Percentiles rank a stretch among this genome's conserved stretches.
These are phyloP conservation scores for Linnemannia schmuckeri DNA, from an alignment of 192 early-diverging fungal genomes.

Conservation along the genomic window DNA sequence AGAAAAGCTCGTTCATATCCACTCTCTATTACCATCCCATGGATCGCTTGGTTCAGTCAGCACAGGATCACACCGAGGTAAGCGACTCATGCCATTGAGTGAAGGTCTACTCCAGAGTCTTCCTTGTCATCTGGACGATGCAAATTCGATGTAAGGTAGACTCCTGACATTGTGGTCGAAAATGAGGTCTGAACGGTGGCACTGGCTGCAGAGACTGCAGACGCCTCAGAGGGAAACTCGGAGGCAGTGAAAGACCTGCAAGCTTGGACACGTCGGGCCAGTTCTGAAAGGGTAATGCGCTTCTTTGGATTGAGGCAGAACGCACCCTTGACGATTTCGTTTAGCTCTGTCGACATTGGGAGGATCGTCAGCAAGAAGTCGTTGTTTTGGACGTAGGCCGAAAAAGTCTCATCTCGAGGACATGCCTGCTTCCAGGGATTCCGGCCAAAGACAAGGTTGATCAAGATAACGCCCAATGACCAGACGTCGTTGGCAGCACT, in stretches of 20 bases:
- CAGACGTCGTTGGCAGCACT: conserved; percentile 84
- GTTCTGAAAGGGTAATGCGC: conserved; percentile 59
- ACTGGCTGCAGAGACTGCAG: neutral
- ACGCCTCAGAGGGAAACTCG: conserved; percentile 12
- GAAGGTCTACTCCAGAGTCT: conserved; percentile 48
- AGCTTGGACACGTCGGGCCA: conserved; percentile 54
- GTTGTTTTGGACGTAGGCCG: conserved; percentile 62
- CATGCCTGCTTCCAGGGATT: conserved; percentile 83
- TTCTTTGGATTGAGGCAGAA: conserved; percentile 62
- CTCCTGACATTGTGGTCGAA: neutral
- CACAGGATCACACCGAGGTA: neutral
- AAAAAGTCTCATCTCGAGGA: conserved; percentile 70
- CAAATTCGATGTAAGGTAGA: neutral
- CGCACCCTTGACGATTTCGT: conserved; percentile 63
- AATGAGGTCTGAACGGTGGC: conserved; percentile 2
- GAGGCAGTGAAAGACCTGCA: conserved; percentile 63
- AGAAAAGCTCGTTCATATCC: neutral
- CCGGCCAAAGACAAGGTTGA: conserved; percentile 84
- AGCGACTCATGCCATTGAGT: conserved; percentile 15
- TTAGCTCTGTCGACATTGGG: conserved; percentile 69
- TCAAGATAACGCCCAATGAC: conserved; percentile 94
- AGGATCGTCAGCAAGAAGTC: conserved; percentile 76
- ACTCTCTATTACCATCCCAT: neutral
- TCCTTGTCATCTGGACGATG: conserved; percentile 27
- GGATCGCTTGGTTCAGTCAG: neutral